Evolutionary conservation across 75 land plant species (phyloP).

Genomic region (Adiantum capillusveneris): DNA sequence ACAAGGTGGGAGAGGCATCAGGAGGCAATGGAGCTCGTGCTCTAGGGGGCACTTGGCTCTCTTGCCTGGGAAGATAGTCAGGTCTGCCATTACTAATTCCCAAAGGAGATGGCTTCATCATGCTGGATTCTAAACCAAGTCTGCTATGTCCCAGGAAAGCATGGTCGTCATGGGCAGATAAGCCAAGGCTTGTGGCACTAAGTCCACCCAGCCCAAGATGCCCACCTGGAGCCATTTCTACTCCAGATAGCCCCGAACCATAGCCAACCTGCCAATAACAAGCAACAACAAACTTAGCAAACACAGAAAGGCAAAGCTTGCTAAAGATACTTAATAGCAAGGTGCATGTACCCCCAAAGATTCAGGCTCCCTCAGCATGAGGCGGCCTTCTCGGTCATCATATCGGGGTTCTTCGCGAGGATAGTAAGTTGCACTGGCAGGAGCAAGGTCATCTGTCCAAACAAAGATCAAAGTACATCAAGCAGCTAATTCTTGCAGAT

Average conservation of each 20-base stretch:
- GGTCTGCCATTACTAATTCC: conserved; percentile 17
- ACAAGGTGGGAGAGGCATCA: conserved; percentile 76
- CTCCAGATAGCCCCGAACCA: not conserved
- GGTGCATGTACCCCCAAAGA: conserved; percentile 41
- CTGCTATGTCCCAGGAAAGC: conserved; percentile 13
- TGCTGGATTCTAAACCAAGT: conserved; percentile 25
- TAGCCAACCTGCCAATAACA: not conserved
- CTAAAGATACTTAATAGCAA: not conserved
- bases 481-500: not conserved
- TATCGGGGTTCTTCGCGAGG: conserved; percentile 33
- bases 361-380: conserved; percentile 26
- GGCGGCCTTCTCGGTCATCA: conserved; percentile 21
- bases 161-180: not conserved
- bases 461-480: not conserved
- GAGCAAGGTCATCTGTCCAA: not conserved
- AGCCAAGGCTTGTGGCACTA: conserved; percentile 10
- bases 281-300: too few relatives aligned
- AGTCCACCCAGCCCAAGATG: conserved; percentile 9
- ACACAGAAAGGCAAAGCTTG: not conserved
- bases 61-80: conserved; percentile 21
- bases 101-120: too few relatives aligned
- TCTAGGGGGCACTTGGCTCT: conserved; percentile 8
- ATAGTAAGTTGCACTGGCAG: conserved; percentile 14
- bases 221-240: too few relatives aligned
- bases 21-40: conserved; percentile 40